phyloP scores from a whole-genome alignment of 2,329 filamentous ascomycete species.

The Truncatella angustata region DNA sequence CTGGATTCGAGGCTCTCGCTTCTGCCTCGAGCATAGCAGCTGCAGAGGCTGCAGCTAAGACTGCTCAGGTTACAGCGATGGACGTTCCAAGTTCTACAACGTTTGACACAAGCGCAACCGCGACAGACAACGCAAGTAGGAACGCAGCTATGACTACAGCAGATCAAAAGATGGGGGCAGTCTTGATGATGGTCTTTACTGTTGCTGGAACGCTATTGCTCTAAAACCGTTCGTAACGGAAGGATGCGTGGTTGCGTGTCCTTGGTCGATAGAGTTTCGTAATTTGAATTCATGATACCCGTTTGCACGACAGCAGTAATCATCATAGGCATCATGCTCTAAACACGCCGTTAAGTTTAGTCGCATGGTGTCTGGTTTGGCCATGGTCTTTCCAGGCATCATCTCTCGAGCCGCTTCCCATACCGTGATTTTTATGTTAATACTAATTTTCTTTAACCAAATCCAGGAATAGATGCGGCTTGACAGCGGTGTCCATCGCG shows the following conservation, averaged over 20 bases:
- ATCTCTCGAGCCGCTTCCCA: background rate
- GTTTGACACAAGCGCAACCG: background rate
- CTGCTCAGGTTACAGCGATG: background rate
- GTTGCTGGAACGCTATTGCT: background rate
- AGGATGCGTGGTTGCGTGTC: no score
- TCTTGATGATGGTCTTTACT: background rate
- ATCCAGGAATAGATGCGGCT: no score
- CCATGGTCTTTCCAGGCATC: background rate
- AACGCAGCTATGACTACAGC: background rate
- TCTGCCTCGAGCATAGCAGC: background rate
- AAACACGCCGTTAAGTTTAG: no score
- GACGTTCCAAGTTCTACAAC: background rate
- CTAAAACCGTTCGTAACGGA: background rate
- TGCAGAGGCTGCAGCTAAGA: slow-evolving; percentile 1
- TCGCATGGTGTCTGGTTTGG: no score
- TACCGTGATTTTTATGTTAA: no score
- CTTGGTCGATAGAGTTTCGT: no score
- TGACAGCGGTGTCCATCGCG: no score
- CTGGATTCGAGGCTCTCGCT: slow-evolving; percentile 1
- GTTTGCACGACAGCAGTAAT: no score
- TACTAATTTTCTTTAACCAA: no score
- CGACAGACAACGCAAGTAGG: background rate
- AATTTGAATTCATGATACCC: no score
- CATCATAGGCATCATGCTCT: no score
- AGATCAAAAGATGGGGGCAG: background rate